Conservation (phyloP, 768 basidiomycete species). For the Pleurotus platypus region DNA sequence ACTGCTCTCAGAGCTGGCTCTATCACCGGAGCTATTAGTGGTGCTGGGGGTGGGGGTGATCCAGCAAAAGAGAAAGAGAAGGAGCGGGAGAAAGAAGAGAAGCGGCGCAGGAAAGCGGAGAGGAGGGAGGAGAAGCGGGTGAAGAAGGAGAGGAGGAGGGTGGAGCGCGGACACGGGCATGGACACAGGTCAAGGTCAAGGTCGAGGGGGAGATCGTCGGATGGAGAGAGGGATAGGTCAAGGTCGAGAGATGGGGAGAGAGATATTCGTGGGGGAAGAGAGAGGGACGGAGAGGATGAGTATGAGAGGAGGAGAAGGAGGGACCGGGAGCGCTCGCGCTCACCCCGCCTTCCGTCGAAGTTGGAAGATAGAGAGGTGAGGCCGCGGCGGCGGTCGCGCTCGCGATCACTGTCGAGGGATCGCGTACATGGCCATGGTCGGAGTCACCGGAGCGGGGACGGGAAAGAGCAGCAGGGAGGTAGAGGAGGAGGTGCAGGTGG, state of each 20-base stretch:
- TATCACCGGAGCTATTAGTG: too few relatives aligned
- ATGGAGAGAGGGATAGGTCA: too few relatives aligned
- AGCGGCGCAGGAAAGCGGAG: slow-evolving; percentile 45
- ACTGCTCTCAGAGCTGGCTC: too few relatives aligned
- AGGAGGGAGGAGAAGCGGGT: slow-evolving; percentile 59
- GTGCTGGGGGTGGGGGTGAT: too few relatives aligned
- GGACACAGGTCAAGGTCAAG: too few relatives aligned
- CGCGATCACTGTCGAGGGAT: slow-evolving; percentile 15
- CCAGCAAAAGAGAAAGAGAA: slow-evolving; percentile 23
- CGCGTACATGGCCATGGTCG: slow-evolving; percentile 23
- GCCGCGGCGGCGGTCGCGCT: slow-evolving; percentile 19
- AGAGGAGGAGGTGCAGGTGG: slow-evolving; percentile 12
- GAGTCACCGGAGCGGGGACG: slow-evolving; percentile 6
- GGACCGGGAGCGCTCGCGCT: slow-evolving; percentile 22
- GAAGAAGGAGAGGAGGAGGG: slow-evolving; percentile 46
- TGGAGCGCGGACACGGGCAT: slow-evolving; percentile 27
- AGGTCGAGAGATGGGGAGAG: slow-evolving; percentile 22
- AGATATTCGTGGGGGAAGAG: slow-evolving; percentile 1
- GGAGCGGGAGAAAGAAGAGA: slow-evolving; percentile 66
- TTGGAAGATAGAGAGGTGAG: slow-evolving; percentile 12
- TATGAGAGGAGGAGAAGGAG: slow-evolving; percentile 11
- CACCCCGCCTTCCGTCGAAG: background rate
- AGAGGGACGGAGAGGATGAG: slow-evolving; percentile 13
- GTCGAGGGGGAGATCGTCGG: too few relatives aligned
- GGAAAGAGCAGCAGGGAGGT: too few relatives aligned